A percentile compares a stretch with the other conserved stretches of the same genome.
Evolutionary conservation across 106 monocot genomes (phyloP).

Genomic region (Cymbidium sinense): DNA sequence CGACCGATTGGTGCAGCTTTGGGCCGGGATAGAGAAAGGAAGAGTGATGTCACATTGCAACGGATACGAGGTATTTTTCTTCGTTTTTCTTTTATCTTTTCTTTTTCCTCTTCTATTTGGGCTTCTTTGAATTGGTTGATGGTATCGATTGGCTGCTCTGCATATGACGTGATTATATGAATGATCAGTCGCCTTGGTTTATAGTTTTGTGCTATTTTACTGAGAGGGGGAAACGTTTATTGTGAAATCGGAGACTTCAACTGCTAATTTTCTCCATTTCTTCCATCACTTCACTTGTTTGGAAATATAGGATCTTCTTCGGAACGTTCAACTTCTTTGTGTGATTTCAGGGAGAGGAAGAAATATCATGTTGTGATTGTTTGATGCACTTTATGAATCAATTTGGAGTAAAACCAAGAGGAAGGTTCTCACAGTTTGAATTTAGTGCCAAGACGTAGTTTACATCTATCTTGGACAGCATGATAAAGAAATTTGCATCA

Average conservation of each 20-base stretch:
- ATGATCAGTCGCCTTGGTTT: not conserved
- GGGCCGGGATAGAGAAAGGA: slow-evolving; percentile 3
- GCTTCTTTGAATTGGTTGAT: slow-evolving; percentile 1
- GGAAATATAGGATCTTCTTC: not conserved
- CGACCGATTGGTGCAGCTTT: not conserved
- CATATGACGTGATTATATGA: not conserved
- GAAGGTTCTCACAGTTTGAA: not conserved
- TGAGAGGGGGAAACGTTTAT: not conserved
- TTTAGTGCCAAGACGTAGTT: not conserved
- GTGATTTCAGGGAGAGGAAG: not conserved
- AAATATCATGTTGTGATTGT: not conserved
- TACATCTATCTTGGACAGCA: not conserved
- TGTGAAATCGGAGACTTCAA: not conserved
- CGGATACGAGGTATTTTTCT: not conserved
- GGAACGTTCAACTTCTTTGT: not conserved
- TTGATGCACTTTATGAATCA: not conserved
- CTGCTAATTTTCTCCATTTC: not conserved
- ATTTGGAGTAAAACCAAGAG: not conserved
- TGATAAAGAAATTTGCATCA: not conserved
- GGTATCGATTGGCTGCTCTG: not conserved
- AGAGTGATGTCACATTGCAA: slow-evolving; percentile 9
- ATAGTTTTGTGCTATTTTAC: not conserved
- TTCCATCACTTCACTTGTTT: not conserved
- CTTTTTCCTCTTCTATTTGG: not conserved
- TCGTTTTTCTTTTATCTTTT: not conserved